Evolutionary conservation across 2,329 filamentous ascomycete genomes (phyloP), one percentile per base, ranked within the genome.

Genomic region (Pseudocercospora eumusae): DNA sequence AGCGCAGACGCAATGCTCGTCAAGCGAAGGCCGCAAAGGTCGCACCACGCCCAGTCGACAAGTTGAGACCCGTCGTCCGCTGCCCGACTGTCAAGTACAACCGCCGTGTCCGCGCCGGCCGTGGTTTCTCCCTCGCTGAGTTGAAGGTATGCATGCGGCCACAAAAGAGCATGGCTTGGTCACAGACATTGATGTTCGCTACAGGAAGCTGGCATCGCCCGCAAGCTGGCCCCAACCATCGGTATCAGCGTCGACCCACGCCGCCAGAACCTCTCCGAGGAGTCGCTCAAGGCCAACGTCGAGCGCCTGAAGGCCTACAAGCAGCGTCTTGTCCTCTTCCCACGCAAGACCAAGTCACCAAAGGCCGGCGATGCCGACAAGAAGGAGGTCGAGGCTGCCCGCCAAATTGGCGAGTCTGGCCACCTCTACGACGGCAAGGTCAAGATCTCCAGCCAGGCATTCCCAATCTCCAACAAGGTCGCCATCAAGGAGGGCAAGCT

Each of bases 41-140:
- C 77, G 95, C 95, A 79, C 95, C 95, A 78, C 92, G 95, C 76
- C 95, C 95, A 74, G 91, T 97, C 82, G 95, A 99, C 87, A 93
- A 91, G 83, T 87, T 99, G 79, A 89, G 93, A 80, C 95, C 95
- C 73, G 84, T 98, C 81, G 93, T 99, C 75, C 91, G 93, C 85
- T 98, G 93, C 89, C 93, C 95, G 78, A 93, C 91, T 76, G 83
- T 97, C 86, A 96, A 96, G 87, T 77, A 99, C 88, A 99, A 99
- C 91, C 93, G 95, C 80, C 92, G 92, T 80, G 90, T 96, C 78
- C 90, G 95, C 80, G 88, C 92, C 78, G 95, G 95, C 81, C 92
- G 95, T 86, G 95, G 95, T 80, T 99, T 99, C 90, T 92, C 93
- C 75, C 86, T 98, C 73, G 86, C 88, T 83, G 95, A 99, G 88